Base-by-base conservation (phyloP, 768 basidiomycete species). In the Amanita pseudoporphyria region DNA sequence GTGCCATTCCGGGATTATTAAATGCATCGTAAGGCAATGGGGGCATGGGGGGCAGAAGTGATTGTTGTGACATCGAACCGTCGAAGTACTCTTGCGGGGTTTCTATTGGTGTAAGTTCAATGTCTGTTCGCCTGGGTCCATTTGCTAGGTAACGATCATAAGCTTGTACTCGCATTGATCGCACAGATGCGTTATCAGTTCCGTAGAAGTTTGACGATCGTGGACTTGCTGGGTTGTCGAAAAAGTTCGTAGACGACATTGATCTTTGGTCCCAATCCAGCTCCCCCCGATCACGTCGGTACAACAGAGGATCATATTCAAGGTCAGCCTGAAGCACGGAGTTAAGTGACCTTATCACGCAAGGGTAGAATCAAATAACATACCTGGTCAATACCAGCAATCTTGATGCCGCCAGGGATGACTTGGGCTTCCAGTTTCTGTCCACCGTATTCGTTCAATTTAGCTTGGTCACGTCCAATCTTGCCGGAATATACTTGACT, bases 221-320 rank as follows among this genome's bases (percentile, higher is more conserved):
- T 60, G 14, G 66, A 65, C n/a, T 54, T 4, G 73, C 70, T 18
- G 67, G 66, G 45, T 71, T 70, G 38, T 77, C 74, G 31, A 84
- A 67, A 41, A 82, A 58, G 22, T 70, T 73, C 0, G 75, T 71
- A 9, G 82, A 82, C 5, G 81, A 74, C 55, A 91, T 71, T 0
- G 88, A 91, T 6, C 82, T 79, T 39, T 74, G 73, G 56, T 96
- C 93, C 90, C 88, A 95, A 57, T 94, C 90, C 42, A 82, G 61
- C 63, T 95, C 89, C 47, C 87, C 89, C 52, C 85, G 74, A 60
- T 92, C 89, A 13, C 87, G 80, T 56, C 73, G 76, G 58, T 91
- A 92, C 16, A 87, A 65, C 6, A 64, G 70, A n/a, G 84, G 87
- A 58, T 91, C 89, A 60, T 88, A 90, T 62, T 84, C 87, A 41